Base-by-base conservation (phyloP, 2,329 filamentous ascomycete genomes). In the Alternaria ventricosa region DNA sequence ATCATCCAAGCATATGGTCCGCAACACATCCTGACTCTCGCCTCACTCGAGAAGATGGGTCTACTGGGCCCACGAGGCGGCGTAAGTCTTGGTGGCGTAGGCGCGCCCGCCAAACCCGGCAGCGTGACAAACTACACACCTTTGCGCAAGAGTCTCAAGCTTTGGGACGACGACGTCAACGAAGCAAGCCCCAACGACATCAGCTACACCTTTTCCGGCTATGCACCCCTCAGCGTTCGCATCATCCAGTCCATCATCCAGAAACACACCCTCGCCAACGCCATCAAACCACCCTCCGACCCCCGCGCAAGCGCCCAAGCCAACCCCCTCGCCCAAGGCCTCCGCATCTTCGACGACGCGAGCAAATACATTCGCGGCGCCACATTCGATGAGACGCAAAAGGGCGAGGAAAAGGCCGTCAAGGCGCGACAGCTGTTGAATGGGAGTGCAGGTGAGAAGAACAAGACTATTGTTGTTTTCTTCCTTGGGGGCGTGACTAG, bases 401-500 rank as follows among this genome's bases (percentile, higher is more conserved):
- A 93, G 73, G 94, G 94, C 3, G 93, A 97, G 74, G 94, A 97
- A 75, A 97, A 96, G 78, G 94, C 94, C 1, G 89, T 95, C 30
- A 94, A 95, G 73, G 95, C 95, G 15, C 87, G 94, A 60, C 90
- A 93, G 64, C 87, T 96, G 25, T 84, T 99, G 43, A 92, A 93
- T 50, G 93, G 94, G 0, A 89, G 85, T 53, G 71, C 76, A 18
- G 71, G 69, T 7, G 78, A 79, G 59, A 71, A 57, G 23, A 87
- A 87, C 20, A 97, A 97, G 84, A 95, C 92, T 0, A 91, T 97
- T 1, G 92, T 97, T 75, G 90, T 99, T n/a, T 97, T 98, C 71
- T 98, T 98, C 81, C 84, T 99, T 18, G 96, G 96, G n/a, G 96
- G 96, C 2, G 92, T 99, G 59, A 97, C 94, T 0, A 97, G 96